Evolutionary conservation across 805 yeast species (phyloP).

Genomic region (Nakazawaea pomicola): DNA sequence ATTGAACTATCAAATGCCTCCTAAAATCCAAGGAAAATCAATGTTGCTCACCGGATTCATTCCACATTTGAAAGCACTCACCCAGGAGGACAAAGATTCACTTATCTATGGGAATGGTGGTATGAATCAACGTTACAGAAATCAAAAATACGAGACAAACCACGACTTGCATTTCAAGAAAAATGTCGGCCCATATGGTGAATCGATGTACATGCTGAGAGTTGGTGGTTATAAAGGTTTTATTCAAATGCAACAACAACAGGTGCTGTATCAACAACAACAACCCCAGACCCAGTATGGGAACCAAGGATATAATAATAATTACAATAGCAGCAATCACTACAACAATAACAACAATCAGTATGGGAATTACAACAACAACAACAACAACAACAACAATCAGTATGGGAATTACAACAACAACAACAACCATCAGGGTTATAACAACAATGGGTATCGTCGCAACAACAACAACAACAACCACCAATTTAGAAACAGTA

Average conservation of each 20-base stretch:
- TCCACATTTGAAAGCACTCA: conserved; percentile 55
- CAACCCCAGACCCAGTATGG: not conserved
- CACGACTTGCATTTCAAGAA: conserved; percentile 28
- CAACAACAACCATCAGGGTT: not conserved
- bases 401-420: not conserved
- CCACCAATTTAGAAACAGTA: too few relatives aligned
- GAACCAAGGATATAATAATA: conserved; percentile 14
- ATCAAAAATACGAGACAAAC: conserved; percentile 22
- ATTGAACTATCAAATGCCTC: conserved; percentile 58
- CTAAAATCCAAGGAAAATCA: conserved; percentile 58
- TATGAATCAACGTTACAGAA: conserved; percentile 27
- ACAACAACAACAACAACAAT: conserved; percentile 8
- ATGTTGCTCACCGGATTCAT: conserved; percentile 79
- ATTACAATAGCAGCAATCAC: conserved; percentile 16
- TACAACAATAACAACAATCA: conserved; percentile 17
- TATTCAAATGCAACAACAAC: conserved; percentile 27
- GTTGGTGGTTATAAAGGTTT: conserved; percentile 48
- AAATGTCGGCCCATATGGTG: conserved; percentile 47
- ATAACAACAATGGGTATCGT: not conserved
- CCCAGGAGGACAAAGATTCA: conserved; percentile 63
- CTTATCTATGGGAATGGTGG: conserved; percentile 41
- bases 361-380: conserved; percentile 14
- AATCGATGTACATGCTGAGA: conserved; percentile 39
- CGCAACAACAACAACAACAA: not conserved
- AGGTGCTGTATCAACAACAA: conserved; percentile 15